Percentiles rank a stretch among this genome's conserved stretches.
Conservation (phyloP, 2,329 filamentous ascomycete species). For the Neofusicoccum umdonicola region DNA sequence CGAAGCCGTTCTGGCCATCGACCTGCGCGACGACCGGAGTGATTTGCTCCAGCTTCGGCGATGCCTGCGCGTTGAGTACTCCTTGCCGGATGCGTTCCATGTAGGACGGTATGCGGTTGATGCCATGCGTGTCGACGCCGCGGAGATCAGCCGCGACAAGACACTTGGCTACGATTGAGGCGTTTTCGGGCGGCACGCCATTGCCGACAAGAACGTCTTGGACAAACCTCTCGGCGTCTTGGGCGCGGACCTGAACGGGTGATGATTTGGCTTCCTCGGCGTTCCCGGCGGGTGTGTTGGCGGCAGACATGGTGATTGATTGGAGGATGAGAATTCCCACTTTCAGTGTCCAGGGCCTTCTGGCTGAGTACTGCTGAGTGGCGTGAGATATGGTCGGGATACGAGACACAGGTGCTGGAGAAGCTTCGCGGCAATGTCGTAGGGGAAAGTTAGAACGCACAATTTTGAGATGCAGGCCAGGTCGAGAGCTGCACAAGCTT, state of each 20-base stretch:
- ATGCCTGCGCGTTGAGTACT: conserved; percentile 61
- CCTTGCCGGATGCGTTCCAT: conserved; percentile 69
- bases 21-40: conserved; percentile 72
- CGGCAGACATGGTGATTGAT: neutral
- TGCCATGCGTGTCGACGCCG: conserved; percentile 76
- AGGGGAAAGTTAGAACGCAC: too few species aligned
- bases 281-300: neutral
- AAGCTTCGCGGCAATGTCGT: too few species aligned
- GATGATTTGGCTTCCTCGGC: conserved; percentile 14
- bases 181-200: conserved; percentile 58
- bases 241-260: conserved; percentile 22
- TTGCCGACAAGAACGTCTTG: conserved; percentile 59
- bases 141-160: conserved; percentile 73
- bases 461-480: too few species aligned
- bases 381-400: neutral
- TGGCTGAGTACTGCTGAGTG: neutral
- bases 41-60: conserved; percentile 58
- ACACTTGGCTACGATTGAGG: conserved; percentile 62
- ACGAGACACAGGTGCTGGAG: too few species aligned
- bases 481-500: too few species aligned
- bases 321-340: neutral
- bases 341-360: neutral
- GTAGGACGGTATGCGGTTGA: conserved; percentile 76
- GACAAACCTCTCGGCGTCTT: conserved; percentile 45
- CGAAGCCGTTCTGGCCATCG: conserved; percentile 69